Evolutionary conservation across 768 basidiomycete genomes (phyloP), one percentile per base, ranked within the genome.

Genomic region (Dioszegia crocea): DNA sequence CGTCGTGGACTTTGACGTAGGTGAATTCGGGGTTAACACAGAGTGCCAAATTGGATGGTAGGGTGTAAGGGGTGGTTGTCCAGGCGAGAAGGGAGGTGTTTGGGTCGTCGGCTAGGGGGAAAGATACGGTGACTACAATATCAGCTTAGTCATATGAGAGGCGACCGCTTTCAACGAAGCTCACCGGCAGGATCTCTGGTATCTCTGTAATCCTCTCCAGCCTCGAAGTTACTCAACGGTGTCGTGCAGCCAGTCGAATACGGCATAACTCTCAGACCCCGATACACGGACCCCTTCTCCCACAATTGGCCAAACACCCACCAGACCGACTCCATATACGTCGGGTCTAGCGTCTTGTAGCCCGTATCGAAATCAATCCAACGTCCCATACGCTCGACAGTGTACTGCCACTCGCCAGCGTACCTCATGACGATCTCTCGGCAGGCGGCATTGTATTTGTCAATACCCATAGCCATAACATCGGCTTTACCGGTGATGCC

Each of bases 301-400:
- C 86, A 94, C n/a, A 99, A 83, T 74, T 92, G 86, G 53, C 84
- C 81, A 78, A 99, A 99, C 9, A 90, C 96, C 96, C 96, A 99
- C 96, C 96, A 99, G 11, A 96, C 90, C 46, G 86, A 87, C 81
- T 99, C 96, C 96, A 99, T 98, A 77, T 89, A 99, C 9, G 85
- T 80, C 6, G 85, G 78, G 70, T 98, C 91, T 62, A 98, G 83
- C 16, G 96, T 99, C 81, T 97, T 98, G 82, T 99, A 99, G 70
- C 97, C 96, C 68, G 97, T 89, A 78, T 99, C 96, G 68, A 99
- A 99, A 78, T 99, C 96, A 79, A 99, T 98, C 96, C 96, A 99
- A 63, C 96, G 86, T 31, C 94, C 96, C 88, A 98, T 93, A 63
- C 96, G 85, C 78, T 96, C 93, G 54, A 99, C 94, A 3, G 93